phyloP scores from a whole-genome alignment of 2,329 filamentous ascomycete species.

The Sporothrix pseudoabietina region DNA sequence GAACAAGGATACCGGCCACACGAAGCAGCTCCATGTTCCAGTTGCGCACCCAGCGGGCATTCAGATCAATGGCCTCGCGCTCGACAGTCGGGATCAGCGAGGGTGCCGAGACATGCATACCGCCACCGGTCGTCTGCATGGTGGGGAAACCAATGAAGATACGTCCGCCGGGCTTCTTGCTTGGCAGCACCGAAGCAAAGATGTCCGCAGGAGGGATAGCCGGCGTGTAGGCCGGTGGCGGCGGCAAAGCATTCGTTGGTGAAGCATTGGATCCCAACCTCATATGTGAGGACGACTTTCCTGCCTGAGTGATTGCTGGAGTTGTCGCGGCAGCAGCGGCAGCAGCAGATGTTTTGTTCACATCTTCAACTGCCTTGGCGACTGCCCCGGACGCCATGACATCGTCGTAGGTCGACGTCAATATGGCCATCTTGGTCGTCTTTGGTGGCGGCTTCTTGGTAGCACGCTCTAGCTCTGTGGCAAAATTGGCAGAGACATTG shows the following conservation, averaged over 20 bases:
- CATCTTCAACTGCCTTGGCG: slow-evolving; percentile 31
- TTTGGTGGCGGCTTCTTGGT: slow-evolving; percentile 97
- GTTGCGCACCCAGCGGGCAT: slow-evolving; percentile 88
- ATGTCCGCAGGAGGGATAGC: slow-evolving; percentile 63
- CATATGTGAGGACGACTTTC: background rate
- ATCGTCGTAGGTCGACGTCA: slow-evolving; percentile 91
- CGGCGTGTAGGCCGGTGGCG: slow-evolving; percentile 51
- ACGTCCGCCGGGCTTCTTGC: slow-evolving; percentile 75
- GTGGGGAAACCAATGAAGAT: slow-evolving; percentile 98
- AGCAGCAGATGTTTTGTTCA: background rate
- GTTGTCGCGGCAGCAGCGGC: background rate
- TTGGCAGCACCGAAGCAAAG: slow-evolving; percentile 87
- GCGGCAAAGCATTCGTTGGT: slow-evolving; percentile 26
- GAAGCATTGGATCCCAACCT: background rate
- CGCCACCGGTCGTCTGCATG: slow-evolving; percentile 91
- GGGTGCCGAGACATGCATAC: slow-evolving; percentile 91
- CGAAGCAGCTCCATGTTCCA: slow-evolving; percentile 96
- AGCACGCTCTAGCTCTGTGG: slow-evolving; percentile 85
- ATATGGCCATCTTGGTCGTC: slow-evolving; percentile 77
- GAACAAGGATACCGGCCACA: slow-evolving; percentile 84
- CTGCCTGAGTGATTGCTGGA: background rate
- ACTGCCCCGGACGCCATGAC: slow-evolving; percentile 60
- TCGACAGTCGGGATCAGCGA: slow-evolving; percentile 97
- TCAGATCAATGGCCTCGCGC: slow-evolving; percentile 93
- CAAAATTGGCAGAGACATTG: slow-evolving; percentile 70